Base-by-base conservation (phyloP, 2,329 filamentous ascomycete species). In the Fusarium musae region DNA sequence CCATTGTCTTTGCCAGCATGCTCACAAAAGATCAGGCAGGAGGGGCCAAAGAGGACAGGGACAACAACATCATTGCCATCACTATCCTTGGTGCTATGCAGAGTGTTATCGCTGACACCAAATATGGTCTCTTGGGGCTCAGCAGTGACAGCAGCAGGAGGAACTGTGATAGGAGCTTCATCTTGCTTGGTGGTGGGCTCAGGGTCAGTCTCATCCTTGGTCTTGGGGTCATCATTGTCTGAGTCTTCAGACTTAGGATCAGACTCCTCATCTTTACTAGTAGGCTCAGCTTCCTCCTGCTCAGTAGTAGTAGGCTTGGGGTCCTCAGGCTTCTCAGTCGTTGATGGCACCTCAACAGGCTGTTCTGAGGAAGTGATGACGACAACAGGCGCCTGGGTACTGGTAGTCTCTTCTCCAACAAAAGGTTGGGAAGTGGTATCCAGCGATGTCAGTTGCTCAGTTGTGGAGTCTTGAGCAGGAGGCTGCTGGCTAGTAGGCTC, bases 1-100 rank as follows among this genome's bases (percentile, higher is more conserved):
- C 59, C 59, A 21, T 59, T 63, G 28, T 63, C 36, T 12, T 54
- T 63, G 3, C 40, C 40, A 34, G 53, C 53, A 19, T 63, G 59
- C 26, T 63, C 59, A 40, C 59, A 63, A 36, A 63, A 63, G 17
- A 63, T 59, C 28, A 63, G 15, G 5, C 59, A 63, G 1, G 59
- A 59, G 3, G 59, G 53, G 0, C 59, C 59, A n/a, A 63, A 63
- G 1, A 63, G 53, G 5, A 63, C 42, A 12, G 59, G 53, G 7
- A 63, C 59, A 8, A 63, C 53, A 13, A 63, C 17, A 6, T 63
- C 42, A 23, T 63, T 59, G 5, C 42, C 59, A 26, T 59, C n/a
- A 8, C n/a, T 63, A 4, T 63, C 53, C 16, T 44, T 63, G 11
- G 59, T 63, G 17, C 34, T 59, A 5, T 59, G 53, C 1, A 63